Conservation (phyloP, 345 rosid species). For the Populus deltoides region DNA sequence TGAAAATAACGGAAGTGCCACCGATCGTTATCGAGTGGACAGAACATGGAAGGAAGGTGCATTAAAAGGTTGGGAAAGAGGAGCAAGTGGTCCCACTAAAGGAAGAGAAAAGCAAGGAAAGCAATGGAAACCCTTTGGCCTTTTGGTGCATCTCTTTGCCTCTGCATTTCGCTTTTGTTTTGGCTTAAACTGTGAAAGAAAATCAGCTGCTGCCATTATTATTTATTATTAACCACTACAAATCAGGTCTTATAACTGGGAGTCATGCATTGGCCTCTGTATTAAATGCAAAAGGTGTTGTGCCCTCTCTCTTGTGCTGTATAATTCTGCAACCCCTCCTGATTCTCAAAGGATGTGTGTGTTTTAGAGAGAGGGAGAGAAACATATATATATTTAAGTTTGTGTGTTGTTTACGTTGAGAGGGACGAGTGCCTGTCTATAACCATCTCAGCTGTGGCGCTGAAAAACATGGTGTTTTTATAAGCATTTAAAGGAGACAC, state of each 20-base stretch:
- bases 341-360: slow-evolving; percentile 25
- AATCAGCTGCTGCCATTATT: neutral
- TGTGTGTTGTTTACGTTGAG: slow-evolving; percentile 43
- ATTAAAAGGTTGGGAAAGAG: slow-evolving; percentile 37
- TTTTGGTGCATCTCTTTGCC: slow-evolving; percentile 25
- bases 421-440: slow-evolving; percentile 48
- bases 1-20: slow-evolving; percentile 16
- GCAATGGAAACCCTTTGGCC: slow-evolving; percentile 6
- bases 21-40: slow-evolving; percentile 10
- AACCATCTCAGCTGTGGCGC: slow-evolving; percentile 61
- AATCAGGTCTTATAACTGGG: neutral
- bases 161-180: slow-evolving; percentile 22
- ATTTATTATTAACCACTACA: too few relatives aligned
- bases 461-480: slow-evolving; percentile 63
- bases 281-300: slow-evolving; percentile 27
- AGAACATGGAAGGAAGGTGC: slow-evolving; percentile 21
- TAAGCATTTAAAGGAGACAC: slow-evolving; percentile 42
- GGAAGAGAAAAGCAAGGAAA: slow-evolving; percentile 15
- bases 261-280: slow-evolving; percentile 10
- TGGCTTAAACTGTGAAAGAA: slow-evolving; percentile 26
- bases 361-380: neutral
- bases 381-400: neutral
- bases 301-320: neutral
- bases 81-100: slow-evolving; percentile 32
- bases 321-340: neutral